Evolutionary conservation across 2,329 filamentous ascomycete genomes (phyloP).

Genomic region (Penicillium italicum): DNA sequence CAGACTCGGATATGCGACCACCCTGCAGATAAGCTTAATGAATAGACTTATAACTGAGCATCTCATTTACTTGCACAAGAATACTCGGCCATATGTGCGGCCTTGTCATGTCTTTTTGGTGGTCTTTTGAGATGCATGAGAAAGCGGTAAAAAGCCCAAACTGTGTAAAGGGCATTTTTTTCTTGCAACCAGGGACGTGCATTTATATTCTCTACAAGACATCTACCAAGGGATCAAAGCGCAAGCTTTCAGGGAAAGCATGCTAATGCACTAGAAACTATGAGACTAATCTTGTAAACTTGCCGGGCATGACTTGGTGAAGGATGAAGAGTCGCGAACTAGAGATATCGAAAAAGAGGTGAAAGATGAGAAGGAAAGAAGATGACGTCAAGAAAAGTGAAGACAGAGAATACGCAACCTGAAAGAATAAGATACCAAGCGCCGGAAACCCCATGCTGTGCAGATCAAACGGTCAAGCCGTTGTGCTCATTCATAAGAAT

Average conservation of each 20-base stretch:
- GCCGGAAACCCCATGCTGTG: constrained; percentile 45
- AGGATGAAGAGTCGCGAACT: not conserved
- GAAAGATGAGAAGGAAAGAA: not conserved
- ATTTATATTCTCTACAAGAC: not conserved
- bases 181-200: no score
- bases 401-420: constrained; percentile 11
- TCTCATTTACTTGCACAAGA: not conserved
- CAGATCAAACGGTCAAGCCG: constrained; percentile 33
- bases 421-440: constrained; percentile 28
- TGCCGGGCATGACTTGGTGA: not conserved
- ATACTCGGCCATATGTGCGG: no score
- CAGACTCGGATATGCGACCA: constrained; percentile 9
- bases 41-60: not conserved
- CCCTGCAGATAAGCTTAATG: constrained; percentile 10
- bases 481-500: constrained; percentile 10
- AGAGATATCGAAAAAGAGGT: not conserved
- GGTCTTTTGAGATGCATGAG: no score
- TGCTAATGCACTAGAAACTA: constrained; percentile 10
- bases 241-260: not conserved
- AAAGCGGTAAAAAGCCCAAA: no score
- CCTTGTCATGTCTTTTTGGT: no score
- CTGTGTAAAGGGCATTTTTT: no score
- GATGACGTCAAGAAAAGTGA: not conserved
- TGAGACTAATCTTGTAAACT: not conserved
- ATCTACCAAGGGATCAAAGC: not conserved